phyloP scores from a whole-genome alignment of 1,139 yeast genomes.

The Geotrichum reessii region DNA sequence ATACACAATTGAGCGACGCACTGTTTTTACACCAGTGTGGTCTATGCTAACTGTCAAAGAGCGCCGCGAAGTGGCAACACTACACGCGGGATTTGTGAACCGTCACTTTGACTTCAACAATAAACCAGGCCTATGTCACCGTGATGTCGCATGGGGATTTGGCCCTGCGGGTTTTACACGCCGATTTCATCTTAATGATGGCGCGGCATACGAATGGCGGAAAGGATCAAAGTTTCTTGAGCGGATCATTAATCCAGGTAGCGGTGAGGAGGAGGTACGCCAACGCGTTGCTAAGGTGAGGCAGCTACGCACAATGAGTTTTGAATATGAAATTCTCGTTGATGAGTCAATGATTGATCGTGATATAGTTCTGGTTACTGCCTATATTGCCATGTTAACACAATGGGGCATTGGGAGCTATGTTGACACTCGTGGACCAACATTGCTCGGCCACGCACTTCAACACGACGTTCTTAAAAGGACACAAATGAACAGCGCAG shows the following conservation, averaged over 20 bases:
- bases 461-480: not conserved
- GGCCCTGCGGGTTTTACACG: constrained; percentile 34
- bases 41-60: constrained; percentile 43
- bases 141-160: constrained; percentile 32
- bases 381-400: constrained; percentile 54
- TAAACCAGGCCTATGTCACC: constrained; percentile 44
- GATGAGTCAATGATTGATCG: constrained; percentile 46
- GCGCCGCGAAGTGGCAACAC: constrained; percentile 47
- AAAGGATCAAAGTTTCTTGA: constrained; percentile 49
- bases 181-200: constrained; percentile 46
- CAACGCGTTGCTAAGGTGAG: constrained; percentile 51
- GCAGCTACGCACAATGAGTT: constrained; percentile 52
- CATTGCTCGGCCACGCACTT: constrained; percentile 26
- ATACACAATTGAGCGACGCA: constrained; percentile 49
- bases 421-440: constrained; percentile 53
- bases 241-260: constrained; percentile 48
- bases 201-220: constrained; percentile 52
- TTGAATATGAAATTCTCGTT: constrained; percentile 53
- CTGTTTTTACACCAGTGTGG: constrained; percentile 51
- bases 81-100: constrained; percentile 45
- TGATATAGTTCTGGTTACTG: constrained; percentile 52
- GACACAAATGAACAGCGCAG: not conserved
- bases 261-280: constrained; percentile 50
- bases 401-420: constrained; percentile 57
- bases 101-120: constrained; percentile 49